These are phyloP conservation scores for Entophlyctis helioformis DNA, from an alignment of 192 early-diverging fungal genomes.

Conservation along the genomic window DNA sequence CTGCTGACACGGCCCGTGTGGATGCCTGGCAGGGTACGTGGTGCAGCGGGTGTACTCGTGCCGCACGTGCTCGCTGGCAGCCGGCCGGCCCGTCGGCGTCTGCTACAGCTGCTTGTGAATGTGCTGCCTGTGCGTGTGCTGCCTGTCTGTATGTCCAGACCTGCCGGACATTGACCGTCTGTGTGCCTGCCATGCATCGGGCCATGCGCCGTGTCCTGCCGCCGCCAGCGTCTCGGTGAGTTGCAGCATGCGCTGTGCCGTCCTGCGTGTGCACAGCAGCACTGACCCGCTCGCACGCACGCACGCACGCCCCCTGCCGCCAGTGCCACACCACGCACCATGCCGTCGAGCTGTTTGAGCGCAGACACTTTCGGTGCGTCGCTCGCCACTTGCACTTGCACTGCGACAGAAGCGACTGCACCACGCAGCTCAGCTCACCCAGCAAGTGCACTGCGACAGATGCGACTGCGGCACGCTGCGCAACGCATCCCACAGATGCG, in stretches of 20 bases:
- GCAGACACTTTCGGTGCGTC: slow-evolving; percentile 54
- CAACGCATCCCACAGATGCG: slow-evolving; percentile 2
- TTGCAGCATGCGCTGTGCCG: slow-evolving; percentile 7
- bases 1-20: too few relatives aligned
- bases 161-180: background rate
- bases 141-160: background rate
- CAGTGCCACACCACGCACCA: slow-evolving; percentile 57
- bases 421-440: too few relatives aligned
- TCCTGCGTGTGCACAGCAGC: background rate
- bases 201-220: background rate
- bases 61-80: slow-evolving; percentile 50
- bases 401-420: background rate
- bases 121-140: background rate
- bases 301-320: slow-evolving; percentile 31
- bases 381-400: background rate
- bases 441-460: background rate
- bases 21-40: slow-evolving; percentile 65
- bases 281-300: slow-evolving; percentile 26
- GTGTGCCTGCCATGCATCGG: background rate
- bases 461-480: slow-evolving; percentile 84
- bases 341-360: slow-evolving; percentile 74
- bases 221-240: background rate
- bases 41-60: slow-evolving; percentile 75
- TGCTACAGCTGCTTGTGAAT: slow-evolving; percentile 19
- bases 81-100: slow-evolving; percentile 4